Evolutionary conservation across 371 early-diverging fungal genomes (phyloP).

Genomic region (Actinomucor elegans): DNA sequence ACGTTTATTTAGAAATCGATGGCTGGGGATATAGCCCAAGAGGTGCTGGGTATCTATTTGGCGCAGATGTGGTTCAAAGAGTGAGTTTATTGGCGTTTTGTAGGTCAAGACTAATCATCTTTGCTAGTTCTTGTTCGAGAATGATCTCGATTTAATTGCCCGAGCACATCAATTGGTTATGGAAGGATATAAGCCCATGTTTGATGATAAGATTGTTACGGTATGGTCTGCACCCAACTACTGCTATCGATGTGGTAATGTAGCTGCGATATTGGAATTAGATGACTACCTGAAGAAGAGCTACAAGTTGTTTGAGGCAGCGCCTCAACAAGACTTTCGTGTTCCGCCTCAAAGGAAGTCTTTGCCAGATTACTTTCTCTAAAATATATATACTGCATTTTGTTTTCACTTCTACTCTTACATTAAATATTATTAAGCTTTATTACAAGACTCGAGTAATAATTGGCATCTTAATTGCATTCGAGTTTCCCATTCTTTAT

Average conservation of each 20-base stretch:
- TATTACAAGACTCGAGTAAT: slow-evolving; percentile 16
- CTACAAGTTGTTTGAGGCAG: slow-evolving; percentile 87
- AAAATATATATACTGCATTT: slow-evolving; percentile 18
- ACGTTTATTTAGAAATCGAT: slow-evolving; percentile 61
- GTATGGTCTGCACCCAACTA: slow-evolving; percentile 99
- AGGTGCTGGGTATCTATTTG: slow-evolving; percentile 98
- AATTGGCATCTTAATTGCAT: slow-evolving; percentile 30
- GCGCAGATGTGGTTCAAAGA: slow-evolving; percentile 83
- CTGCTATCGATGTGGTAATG: slow-evolving; percentile 99
- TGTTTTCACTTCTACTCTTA: not conserved
- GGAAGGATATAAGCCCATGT: slow-evolving; percentile 97
- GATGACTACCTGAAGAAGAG: slow-evolving; percentile 86
- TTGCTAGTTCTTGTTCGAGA: slow-evolving; percentile 79
- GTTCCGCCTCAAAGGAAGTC: slow-evolving; percentile 71
- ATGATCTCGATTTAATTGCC: slow-evolving; percentile 92
- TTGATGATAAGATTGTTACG: slow-evolving; percentile 95
- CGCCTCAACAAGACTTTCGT: slow-evolving; percentile 58
- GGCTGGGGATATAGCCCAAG: slow-evolving; percentile 98
- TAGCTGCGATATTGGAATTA: slow-evolving; percentile 97
- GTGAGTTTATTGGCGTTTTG: slow-evolving; percentile 57
- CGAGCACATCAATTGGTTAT: slow-evolving; percentile 99
- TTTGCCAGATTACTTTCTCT: slow-evolving; percentile 92
- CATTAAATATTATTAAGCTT: not conserved
- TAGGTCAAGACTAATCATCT: not conserved
- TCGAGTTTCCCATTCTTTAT: slow-evolving; percentile 23